Conservation (phyloP, 2,329 filamentous ascomycete species). For the Neophaeococcomyces mojaviensis region DNA sequence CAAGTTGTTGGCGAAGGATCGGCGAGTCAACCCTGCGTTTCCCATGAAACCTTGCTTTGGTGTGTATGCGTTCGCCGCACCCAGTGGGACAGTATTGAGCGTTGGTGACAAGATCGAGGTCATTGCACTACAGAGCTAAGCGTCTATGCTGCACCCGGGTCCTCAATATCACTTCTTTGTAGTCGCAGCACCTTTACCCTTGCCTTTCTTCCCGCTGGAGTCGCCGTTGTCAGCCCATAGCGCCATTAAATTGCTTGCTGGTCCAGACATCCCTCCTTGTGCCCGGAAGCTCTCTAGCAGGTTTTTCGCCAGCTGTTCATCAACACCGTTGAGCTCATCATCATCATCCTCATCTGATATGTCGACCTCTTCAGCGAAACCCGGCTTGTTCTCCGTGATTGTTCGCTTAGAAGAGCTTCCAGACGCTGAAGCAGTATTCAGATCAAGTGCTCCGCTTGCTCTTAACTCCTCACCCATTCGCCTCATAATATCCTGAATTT, state of each 20-base stretch:
- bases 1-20: conserved; percentile 9
- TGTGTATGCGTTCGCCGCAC: conserved; percentile 11
- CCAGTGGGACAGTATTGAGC: conserved; percentile 2
- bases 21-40: conserved; percentile 8
- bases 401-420: background rate
- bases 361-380: conserved; percentile 21
- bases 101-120: no score
- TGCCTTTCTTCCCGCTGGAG: background rate
- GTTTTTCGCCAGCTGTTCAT: conserved; percentile 84
- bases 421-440: conserved; percentile 23
- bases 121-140: no score
- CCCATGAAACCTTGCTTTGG: conserved; percentile 11
- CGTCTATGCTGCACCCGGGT: no score
- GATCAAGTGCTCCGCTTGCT: conserved; percentile 37
- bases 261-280: conserved; percentile 77
- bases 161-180: no score
- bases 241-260: conserved; percentile 76
- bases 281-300: conserved; percentile 87
- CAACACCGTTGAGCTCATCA: conserved; percentile 59
- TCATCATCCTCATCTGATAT: conserved; percentile 19
- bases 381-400: conserved; percentile 20
- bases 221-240: conserved; percentile 57
- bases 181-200: background rate
- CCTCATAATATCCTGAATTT: conserved; percentile 37
- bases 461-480: conserved; percentile 43